phyloP scores from a whole-genome alignment of 1,284 basidiomycete species.

The Microstroma glucosiphilum region DNA sequence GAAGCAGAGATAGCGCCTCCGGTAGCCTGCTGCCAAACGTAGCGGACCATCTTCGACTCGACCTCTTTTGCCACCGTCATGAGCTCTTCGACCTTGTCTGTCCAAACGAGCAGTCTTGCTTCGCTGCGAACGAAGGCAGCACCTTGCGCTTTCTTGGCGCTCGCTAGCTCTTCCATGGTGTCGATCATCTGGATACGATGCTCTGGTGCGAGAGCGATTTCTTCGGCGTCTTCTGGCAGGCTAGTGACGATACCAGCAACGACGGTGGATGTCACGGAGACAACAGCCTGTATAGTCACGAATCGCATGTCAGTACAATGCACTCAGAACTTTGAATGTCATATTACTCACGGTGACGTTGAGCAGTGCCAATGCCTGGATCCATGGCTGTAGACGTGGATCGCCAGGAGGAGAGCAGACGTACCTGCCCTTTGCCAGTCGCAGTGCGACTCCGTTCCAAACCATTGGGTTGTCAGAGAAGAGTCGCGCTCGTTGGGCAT shows the following conservation, averaged over 20 bases:
- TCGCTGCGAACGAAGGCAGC: constrained; percentile 76
- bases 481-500: constrained; percentile 15
- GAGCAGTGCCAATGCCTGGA: constrained; percentile 59
- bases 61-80: constrained; percentile 56
- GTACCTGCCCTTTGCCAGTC: constrained; percentile 29
- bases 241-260: constrained; percentile 63
- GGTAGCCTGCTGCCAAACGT: constrained; percentile 59
- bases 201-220: constrained; percentile 27
- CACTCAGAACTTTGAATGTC: background rate
- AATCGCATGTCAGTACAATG: too few species aligned
- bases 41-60: constrained; percentile 70
- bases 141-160: constrained; percentile 72
- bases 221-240: constrained; percentile 45
- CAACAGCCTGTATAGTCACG: constrained; percentile 52
- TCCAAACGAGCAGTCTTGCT: constrained; percentile 68
- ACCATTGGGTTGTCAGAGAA: constrained; percentile 21
- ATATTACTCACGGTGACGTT: constrained; percentile 62
- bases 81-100: constrained; percentile 60
- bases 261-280: constrained; percentile 72
- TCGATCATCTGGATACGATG: constrained; percentile 47
- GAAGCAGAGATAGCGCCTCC: background rate
- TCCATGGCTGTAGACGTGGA: constrained; percentile 17
- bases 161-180: constrained; percentile 60
- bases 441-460: constrained; percentile 25
- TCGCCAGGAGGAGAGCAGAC: constrained; percentile 21